Base-by-base conservation (phyloP, 2,329 filamentous ascomycete genomes). In the Alternaria ethzedia region DNA sequence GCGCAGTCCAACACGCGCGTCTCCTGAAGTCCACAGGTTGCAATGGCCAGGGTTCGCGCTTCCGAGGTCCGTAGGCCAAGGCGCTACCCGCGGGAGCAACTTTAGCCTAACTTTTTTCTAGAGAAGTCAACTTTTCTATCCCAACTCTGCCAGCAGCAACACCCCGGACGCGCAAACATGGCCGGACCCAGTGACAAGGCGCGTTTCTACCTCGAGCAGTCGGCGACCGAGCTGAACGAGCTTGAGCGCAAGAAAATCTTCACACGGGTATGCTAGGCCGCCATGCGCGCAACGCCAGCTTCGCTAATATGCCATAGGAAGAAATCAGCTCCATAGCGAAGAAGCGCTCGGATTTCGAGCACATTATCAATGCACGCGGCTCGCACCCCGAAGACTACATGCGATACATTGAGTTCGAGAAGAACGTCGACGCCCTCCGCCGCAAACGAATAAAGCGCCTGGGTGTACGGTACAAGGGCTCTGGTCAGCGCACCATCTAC, bases 181-280 rank as follows among this genome's bases (percentile, higher is more conserved):
- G 88, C 94, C 2, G 91, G 89, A 45, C 90, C 96, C 62, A 91
- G 92, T 67, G 96, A 98, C 77, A 98, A 97, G 82, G 96, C 95
- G 59, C 92, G 95, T 62, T 98, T 95, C 82, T 97, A 92, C 81
- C 87, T 98, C 68, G 96, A 99, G 83, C 91, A 95, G 71, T 91
- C 92, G 3, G 92, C 97, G 46, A 93, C 94, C 15, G 94, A 98
- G 80, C 87, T 99, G 61, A 93, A 94, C 67, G 94, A 97, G 75
- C 96, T 93, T 80, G 92, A 97, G 81, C 88, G 92, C 69, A 97
- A 97, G 80, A 90, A 93, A 73, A 91, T 99, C 71, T 99, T 99
- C 82, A 88, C 87, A 65, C 90, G 91, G 83, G 92, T 92, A 80
- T 32, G 81, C 36, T 25, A 15, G 12, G 13, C 25, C 11, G 13